Base-by-base conservation (phyloP, 805 yeast genomes). In the Hemisphaericaspora nanyangensis region DNA sequence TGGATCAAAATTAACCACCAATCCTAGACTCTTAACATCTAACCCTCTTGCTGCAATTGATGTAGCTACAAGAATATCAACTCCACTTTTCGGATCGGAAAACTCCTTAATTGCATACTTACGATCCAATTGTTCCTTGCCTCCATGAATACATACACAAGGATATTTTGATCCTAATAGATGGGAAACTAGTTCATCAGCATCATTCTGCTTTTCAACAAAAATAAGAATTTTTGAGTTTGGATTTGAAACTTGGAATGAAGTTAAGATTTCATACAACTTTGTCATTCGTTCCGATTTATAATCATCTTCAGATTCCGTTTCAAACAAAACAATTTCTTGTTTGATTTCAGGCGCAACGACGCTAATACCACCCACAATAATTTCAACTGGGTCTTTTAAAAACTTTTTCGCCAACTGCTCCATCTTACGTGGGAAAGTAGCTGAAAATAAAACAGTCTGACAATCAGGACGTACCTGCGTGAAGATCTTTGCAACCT, bases 21-120 rank as follows among this genome's bases (percentile, higher is more conserved):
- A 58, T 41, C 80, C 80, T 18, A 91, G 73, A 17, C 81, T 83
- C 37, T 88, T 85, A n/a, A 93, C 96, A 61, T 93, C 97, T 17
- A 93, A 65, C 0, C 99, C 99, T 45, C 99, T 72, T 0, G 99
- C 96, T 2, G 97, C 88, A 18, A 93, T 85, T 2, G 96, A 93
- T 0, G 99, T 93, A 6, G 97, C 96, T 19, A 93, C 77, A 35
- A 93, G 64, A 1, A 89, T 77, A 39, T 79, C 76, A 3, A 79
- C 63, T 0, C 70, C 68, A 11, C 87, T 83, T 6, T 58, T 65
- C 40, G 76, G 74, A 4, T 50, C 46, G 2, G 70, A 59, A 59
- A 91, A 93, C 36, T 79, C 86, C 11, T 72, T 67, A 29, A 93
- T 75, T 2, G 90, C 87, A 17, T 74, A 63, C 33, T 83, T 84